Base-by-base conservation (phyloP, 805 yeast species). In the Pichia exigua region DNA sequence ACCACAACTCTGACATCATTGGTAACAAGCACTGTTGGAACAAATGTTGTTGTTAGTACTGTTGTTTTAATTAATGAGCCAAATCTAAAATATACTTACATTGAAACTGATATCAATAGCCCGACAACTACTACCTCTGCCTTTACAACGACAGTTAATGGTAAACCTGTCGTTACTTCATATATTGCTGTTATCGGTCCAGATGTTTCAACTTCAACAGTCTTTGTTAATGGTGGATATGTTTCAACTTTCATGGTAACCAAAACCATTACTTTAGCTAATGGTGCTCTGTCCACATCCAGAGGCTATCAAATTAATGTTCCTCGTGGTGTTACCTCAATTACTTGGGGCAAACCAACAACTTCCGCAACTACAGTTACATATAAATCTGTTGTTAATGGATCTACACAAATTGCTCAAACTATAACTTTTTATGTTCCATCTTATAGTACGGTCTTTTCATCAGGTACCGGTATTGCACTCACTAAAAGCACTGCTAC, bases 181-280 rank as follows among this genome's bases (percentile, higher is more conserved):
- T 30, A 22, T 17, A 44, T 49, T 44, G 43, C 44, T 44, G 47
- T 49, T 15, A 28, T 24, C 27, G 51, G 51, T 22, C 51, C 51
- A 5, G 39, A 44, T 13, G 47, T 49, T 39, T 15, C 35, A 22
- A 44, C 51, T 6, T 9, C 22, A 11, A 44, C 47, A n/a, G 11
- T 8, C 9, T 48, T 30, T n/a, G 32, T 42, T 18, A 43, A 42
- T 21, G 46, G 50, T 40, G 32, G 27, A 5, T 22, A 35, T 24
- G 35, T 30, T 3, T 35, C 47, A 12, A 45, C 47, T 10, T 45
- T 17, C 10, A 28, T 44, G 39, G 26, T 20, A 3, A 43, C 47
- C 5, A 17, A 5, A 13, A 26, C 44, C 4, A 43, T 40, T 15
- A 44, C 39, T 10, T 22, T 24, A 2, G 20, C 18, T 7, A 12